Base-by-base conservation (phyloP, 768 basidiomycete genomes). In the Mycena sanguinolenta region DNA sequence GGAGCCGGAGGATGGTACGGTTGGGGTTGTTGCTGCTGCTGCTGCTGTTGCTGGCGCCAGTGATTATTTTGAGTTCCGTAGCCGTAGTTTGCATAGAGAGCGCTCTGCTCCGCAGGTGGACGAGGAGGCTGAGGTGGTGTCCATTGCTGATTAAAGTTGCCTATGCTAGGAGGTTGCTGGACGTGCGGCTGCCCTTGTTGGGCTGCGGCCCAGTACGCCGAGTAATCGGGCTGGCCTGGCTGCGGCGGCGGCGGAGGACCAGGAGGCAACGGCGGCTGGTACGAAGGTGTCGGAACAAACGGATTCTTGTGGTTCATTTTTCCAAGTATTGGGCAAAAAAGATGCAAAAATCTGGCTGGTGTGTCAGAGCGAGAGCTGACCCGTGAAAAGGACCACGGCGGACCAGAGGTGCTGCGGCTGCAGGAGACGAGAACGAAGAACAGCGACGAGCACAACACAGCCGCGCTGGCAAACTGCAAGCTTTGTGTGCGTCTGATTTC, bases 31-130 rank as follows among this genome's bases (percentile, higher is more conserved):
- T 84, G 87, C 44, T 84, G 83, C 63, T 84, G 91, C 50, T 89
- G 90, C 52, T 91, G 91, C 74, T 91, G 90, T 64, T 88, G 86
- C 70, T 90, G 91, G 88, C 90, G 90, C 75, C 86, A 82, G 69
- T 83, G 77, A 70, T 81, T 84, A 75, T 82, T 81, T 73, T 92
- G 91, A 57, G 89, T 87, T 3, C 94, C 94, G 78, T 97, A 97
- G 36, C 95, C 95, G 77, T 97, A 97, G 77, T 96, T 96, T 1
- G 95, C 94, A 77, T 96, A 97, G 25, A 96, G 81, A 28, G 93
- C 91, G 77, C 91, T 93, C 77, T 95, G 94, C 73, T 95, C 93
- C 17, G 92, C 84, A 36, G 93, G 84, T 36, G 92, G 91, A 58
- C 91, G 84, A 52, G 90, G 86, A 39, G 89, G 86, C 77, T 90